Conservation (phyloP, 2,329 filamentous ascomycete genomes). For the Phyllosticta ampelicida region DNA sequence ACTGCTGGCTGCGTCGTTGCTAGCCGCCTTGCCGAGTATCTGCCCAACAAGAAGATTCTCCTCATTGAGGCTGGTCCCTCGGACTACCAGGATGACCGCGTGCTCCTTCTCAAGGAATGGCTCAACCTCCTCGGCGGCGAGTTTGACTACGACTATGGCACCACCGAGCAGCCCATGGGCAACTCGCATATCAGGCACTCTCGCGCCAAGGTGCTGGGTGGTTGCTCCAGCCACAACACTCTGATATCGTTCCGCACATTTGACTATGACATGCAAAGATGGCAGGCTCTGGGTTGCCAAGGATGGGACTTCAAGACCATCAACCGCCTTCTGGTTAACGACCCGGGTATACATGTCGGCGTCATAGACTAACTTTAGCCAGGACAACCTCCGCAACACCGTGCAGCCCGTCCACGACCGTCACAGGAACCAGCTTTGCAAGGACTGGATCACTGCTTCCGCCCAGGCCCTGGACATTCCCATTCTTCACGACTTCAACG, state of each 20-base stretch:
- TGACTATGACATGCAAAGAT: conserved; percentile 75
- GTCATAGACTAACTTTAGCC: not conserved
- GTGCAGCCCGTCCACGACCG: conserved; percentile 76
- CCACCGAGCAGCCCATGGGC: conserved; percentile 79
- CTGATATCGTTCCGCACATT: conserved; percentile 88
- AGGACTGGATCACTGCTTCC: conserved; percentile 80
- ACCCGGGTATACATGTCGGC: not conserved
- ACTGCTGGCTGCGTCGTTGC: conserved; percentile 81
- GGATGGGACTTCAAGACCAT: conserved; percentile 84
- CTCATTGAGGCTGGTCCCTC: conserved; percentile 83
- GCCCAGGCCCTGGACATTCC: conserved; percentile 70
- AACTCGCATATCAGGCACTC: conserved; percentile 91
- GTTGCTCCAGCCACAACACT: conserved; percentile 90
- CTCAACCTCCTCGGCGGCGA: conserved; percentile 71
- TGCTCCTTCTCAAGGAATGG: conserved; percentile 81
- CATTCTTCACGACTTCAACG: conserved; percentile 75
- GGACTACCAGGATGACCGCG: conserved; percentile 79
- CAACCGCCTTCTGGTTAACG: conserved; percentile 52
- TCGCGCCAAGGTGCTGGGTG: conserved; percentile 81
- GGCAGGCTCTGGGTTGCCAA: conserved; percentile 70
- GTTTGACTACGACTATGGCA: conserved; percentile 84
- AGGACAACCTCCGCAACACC: conserved; percentile 75
- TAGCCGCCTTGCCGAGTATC: conserved; percentile 67
- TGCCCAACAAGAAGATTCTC: conserved; percentile 70
- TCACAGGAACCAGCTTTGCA: conserved; percentile 82